These are phyloP conservation scores for Mycena epipterygia DNA, from an alignment of 768 basidiomycete species.

Conservation along the genomic window DNA sequence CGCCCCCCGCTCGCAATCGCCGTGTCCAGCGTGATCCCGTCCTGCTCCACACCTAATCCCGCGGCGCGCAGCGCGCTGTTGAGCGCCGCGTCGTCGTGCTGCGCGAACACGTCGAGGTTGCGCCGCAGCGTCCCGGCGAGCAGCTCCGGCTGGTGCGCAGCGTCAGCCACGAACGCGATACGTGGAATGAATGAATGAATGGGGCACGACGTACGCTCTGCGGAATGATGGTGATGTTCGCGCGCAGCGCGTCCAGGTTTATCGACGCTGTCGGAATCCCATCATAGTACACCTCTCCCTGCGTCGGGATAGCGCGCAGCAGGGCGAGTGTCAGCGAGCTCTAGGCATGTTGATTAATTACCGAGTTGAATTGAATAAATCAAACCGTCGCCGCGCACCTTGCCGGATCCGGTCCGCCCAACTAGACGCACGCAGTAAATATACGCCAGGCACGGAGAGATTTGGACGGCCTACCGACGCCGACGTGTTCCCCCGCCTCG, in stretches of 20 bases:
- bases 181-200: background rate
- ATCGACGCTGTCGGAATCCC: conserved; percentile 61
- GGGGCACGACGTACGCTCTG: conserved; percentile 59
- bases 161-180: background rate
- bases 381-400: conserved; percentile 51
- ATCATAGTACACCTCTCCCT: conserved; percentile 70
- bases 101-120: conserved; percentile 61
- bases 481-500: conserved; percentile 67
- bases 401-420: conserved; percentile 61
- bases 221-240: conserved; percentile 72
- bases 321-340: conserved; percentile 71
- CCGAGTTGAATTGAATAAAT: background rate
- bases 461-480: conserved; percentile 51
- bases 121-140: conserved; percentile 58
- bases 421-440: conserved; percentile 40
- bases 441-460: background rate
- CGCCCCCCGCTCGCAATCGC: conserved; percentile 61
- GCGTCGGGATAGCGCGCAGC: conserved; percentile 69
- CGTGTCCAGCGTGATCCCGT: conserved; percentile 46
- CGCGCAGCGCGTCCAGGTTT: conserved; percentile 69
- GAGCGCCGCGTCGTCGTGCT: conserved; percentile 57
- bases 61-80: conserved; percentile 51
- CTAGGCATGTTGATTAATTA: conserved; percentile 38
- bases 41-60: conserved; percentile 45
- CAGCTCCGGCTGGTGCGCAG: conserved; percentile 46